Percentiles rank a stretch among this genome's conserved stretches.
Conservation (phyloP, 2,329 filamentous ascomycete genomes). For the Cladophialophora bantiana region DNA sequence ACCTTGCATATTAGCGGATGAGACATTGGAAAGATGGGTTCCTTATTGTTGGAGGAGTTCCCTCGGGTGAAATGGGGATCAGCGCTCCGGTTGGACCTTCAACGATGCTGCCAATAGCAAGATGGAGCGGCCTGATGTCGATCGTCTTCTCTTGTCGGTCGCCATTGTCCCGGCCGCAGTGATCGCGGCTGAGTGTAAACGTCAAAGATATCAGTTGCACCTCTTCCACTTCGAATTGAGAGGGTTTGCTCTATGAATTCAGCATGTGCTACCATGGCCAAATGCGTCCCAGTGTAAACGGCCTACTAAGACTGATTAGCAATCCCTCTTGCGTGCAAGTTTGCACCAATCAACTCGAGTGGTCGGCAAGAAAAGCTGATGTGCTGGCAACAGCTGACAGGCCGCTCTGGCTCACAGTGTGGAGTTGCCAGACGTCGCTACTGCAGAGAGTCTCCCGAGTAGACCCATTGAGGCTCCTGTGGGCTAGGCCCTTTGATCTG, state of each 20-base stretch:
- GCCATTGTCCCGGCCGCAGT: background rate
- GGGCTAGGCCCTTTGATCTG: constrained; percentile 22
- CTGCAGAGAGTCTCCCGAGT: constrained; percentile 26
- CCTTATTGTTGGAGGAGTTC: background rate
- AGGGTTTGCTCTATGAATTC: background rate
- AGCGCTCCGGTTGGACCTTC: constrained; percentile 16
- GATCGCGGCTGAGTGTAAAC: background rate
- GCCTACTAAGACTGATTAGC: constrained; percentile 12
- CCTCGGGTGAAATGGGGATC: constrained; percentile 1
- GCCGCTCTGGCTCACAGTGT: constrained; percentile 15
- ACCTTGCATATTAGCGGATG: background rate
- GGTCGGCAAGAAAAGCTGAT: constrained; percentile 32
- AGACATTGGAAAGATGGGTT: background rate
- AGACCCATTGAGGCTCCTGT: constrained; percentile 18
- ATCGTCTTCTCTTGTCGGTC: background rate
- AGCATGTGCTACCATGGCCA: background rate
- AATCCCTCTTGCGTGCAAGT: constrained; percentile 10
- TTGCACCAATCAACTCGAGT: constrained; percentile 31
- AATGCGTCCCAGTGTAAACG: background rate
- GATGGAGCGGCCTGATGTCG: background rate
- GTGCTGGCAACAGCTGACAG: constrained; percentile 38
- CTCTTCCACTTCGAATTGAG: background rate
- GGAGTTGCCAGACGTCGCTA: constrained; percentile 25
- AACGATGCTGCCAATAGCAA: constrained; percentile 20
- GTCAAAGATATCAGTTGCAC: background rate